Percentiles rank a stretch among this genome's conserved stretches.
These are phyloP conservation scores for Ballota nigra DNA, from an alignment of 257 asterid species.

Conservation along the genomic window DNA sequence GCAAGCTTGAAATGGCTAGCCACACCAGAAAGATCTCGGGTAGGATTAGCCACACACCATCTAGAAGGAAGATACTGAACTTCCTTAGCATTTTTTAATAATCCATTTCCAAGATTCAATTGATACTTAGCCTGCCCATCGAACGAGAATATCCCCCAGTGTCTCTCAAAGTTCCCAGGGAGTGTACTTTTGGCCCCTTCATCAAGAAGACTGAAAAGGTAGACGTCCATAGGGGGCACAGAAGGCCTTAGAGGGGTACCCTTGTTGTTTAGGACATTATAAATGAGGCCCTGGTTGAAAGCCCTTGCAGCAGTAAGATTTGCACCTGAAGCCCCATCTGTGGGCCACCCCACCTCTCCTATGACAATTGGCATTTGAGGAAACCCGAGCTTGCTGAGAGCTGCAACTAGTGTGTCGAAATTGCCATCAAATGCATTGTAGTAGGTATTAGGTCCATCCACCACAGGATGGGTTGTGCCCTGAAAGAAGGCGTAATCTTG, in stretches of 20 bases:
- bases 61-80: conserved; percentile 84
- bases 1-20: conserved; percentile 65
- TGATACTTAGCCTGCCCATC: conserved; percentile 93
- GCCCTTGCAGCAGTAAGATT: conserved; percentile 76
- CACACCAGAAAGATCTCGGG: conserved; percentile 62
- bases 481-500: conserved; percentile 91
- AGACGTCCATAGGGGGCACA: conserved; percentile 74
- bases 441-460: conserved; percentile 78
- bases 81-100: conserved; percentile 59
- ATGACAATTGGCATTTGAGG: conserved; percentile 79
- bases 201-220: conserved; percentile 82
- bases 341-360: conserved; percentile 97
- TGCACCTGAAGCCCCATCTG: conserved; percentile 75
- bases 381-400: conserved; percentile 69
- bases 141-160: conserved; percentile 92
- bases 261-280: conserved; percentile 50
- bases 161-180: conserved; percentile 91
- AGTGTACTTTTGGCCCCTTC: conserved; percentile 83
- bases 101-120: conserved; percentile 72
- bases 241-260: conserved; percentile 92
- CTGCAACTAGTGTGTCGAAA: conserved; percentile 79
- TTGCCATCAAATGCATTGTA: conserved; percentile 90
- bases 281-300: conserved; percentile 79
- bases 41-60: conserved; percentile 89
- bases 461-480: conserved; percentile 77